Evolutionary conservation across 1,284 basidiomycete genomes (phyloP).

Genomic region (Cryptococcus depauperatus): DNA sequence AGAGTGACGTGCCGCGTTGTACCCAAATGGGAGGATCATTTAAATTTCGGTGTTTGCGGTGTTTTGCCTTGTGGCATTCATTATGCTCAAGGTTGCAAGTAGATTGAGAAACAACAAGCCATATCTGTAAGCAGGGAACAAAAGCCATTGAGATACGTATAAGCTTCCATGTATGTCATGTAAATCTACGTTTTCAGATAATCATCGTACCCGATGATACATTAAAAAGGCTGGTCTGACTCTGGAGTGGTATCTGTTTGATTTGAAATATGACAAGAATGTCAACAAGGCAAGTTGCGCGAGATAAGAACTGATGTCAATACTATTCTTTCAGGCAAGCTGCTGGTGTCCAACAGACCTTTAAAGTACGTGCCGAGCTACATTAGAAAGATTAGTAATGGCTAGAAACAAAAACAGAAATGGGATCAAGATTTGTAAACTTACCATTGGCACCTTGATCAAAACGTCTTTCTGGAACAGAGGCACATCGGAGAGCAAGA

Average conservation of each 20-base stretch:
- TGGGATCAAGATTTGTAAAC: slow-evolving; percentile 8
- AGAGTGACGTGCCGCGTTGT: slow-evolving; percentile 3
- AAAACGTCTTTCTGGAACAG: slow-evolving; percentile 43
- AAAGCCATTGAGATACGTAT: not conserved
- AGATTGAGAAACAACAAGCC: not conserved
- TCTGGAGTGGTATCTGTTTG: slow-evolving; percentile 40
- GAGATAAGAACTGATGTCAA: not conserved
- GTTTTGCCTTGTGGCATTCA: slow-evolving; percentile 1
- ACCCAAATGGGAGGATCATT: not conserved
- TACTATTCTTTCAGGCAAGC: not conserved
- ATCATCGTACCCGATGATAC: not conserved
- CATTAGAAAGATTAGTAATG: not conserved
- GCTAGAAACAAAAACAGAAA: not conserved
- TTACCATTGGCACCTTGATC: slow-evolving; percentile 39
- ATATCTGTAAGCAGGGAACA: no score
- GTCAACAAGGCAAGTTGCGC: not conserved
- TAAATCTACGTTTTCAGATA: not conserved
- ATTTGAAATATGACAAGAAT: not conserved
- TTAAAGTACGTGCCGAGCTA: slow-evolving; percentile 29
- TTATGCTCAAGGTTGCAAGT: not conserved
- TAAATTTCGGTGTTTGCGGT: not conserved
- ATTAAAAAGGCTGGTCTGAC: slow-evolving; percentile 45
- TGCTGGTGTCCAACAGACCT: slow-evolving; percentile 16
- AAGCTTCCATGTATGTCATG: not conserved
- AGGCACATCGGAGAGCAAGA: slow-evolving; percentile 41